A percentile compares a stretch with the other conserved stretches of the same genome.
These are phyloP conservation scores for Beauveria sp. DNA, from an alignment of 2,329 filamentous ascomycete genomes.

Conservation along the genomic window DNA sequence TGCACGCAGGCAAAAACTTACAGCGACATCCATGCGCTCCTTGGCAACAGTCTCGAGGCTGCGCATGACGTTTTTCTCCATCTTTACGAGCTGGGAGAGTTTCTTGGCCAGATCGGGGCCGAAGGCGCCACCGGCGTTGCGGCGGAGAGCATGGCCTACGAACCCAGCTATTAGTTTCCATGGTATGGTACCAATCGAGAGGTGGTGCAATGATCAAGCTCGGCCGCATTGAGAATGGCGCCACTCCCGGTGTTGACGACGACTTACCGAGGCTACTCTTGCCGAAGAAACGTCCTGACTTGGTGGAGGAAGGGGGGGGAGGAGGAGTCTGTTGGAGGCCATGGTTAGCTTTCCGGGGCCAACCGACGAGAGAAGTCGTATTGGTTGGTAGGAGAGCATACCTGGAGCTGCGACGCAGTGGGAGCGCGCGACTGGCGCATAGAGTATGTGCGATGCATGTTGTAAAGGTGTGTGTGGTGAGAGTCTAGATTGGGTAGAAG, in stretches of 20 bases:
- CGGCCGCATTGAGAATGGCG: not conserved
- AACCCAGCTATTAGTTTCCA: not conserved
- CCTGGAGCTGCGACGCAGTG: constrained; percentile 72
- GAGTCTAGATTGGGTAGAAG: not conserved
- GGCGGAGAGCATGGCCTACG: constrained; percentile 59
- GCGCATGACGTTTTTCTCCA: constrained; percentile 99
- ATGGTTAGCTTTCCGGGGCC: constrained; percentile 8
- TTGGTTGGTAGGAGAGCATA: constrained; percentile 24
- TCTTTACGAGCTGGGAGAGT: constrained; percentile 95
- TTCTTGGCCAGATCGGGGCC: constrained; percentile 91
- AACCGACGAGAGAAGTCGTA: not conserved
- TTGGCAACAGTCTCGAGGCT: constrained; percentile 91
- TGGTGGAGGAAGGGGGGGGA: constrained; percentile 84
- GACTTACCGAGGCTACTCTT: constrained; percentile 77
- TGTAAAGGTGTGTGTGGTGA: constrained; percentile 19
- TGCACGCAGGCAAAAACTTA: constrained; percentile 42
- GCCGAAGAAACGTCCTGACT: constrained; percentile 83
- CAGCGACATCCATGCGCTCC: constrained; percentile 97
- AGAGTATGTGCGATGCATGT: constrained; percentile 97
- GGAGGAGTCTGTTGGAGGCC: constrained; percentile 66
- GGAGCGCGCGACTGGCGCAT: constrained; percentile 97
- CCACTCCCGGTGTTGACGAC: not conserved
- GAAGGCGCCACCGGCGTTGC: constrained; percentile 69
- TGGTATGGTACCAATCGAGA: not conserved
- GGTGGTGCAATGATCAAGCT: not conserved